Base-by-base conservation (phyloP, 192 early-diverging fungal species). In the Funneliformis geosporum region DNA sequence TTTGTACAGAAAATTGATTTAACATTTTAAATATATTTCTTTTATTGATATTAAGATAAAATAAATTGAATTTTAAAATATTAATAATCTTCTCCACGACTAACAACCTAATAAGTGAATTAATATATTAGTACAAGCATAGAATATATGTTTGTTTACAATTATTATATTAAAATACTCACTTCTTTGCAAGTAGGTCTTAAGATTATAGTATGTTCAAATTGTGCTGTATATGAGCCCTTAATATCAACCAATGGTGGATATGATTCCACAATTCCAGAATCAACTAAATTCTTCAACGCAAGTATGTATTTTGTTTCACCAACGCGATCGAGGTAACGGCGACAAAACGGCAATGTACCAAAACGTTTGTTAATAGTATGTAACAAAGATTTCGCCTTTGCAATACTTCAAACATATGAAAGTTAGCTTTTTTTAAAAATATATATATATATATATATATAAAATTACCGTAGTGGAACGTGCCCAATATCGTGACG, bases 211-310 rank as follows among this genome's bases (percentile, higher is more conserved):
- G 98, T 97, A 83, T 99, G 98, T 82, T 99, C 98, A 81, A 90
- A 97, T 87, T 99, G 98, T 4, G 98, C 98, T 4, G 98, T 98
- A 84, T 93, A 98, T 71, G 86, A 91, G 6, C 98, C 97, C 80
- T 89, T 86, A 67, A 89, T 85, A 76, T 99, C 98, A 40, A 85
- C 85, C 39, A 99, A 86, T 61, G 98, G 98, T 67, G 96, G 98
- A 80, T 98, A 96, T 1, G 92, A 88, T 47, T 84, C 88, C 11
- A 99, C 93, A 60, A 95, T 87, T 38, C 95, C 95, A 47, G 83
- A 84, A 74, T 98, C 96, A 0, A 95, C 94, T 68, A 99, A 83
- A 80, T 89, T 90, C 72, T 93, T 94, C 21, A 99, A 88, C 5
- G 93, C 95, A 83, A 97, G 81, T 27, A 92, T 81, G 84, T 99